Evolutionary conservation across 805 yeast genomes (phyloP), one percentile per base, ranked within the genome.

Genomic region (Candida palmyrensis): DNA sequence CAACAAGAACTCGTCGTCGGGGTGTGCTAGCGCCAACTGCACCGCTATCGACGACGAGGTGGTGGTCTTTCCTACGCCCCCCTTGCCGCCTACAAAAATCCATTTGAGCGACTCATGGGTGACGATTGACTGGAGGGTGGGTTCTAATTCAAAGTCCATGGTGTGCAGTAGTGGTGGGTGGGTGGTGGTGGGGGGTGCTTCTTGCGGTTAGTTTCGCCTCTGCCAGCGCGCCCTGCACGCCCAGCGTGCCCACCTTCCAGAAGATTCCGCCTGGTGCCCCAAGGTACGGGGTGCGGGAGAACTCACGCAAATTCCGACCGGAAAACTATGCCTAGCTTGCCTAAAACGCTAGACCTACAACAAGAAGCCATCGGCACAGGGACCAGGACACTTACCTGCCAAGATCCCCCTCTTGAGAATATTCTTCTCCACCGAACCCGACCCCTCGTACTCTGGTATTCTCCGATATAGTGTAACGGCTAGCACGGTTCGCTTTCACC

Each of bases 71-170:
- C 99, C 99, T 18, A 92, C 99, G 62, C 99, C 99, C 59, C 99
- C 99, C 68, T 92, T 92, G 47, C 99, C 99, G 45, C 99, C 99
- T 27, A 90, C 97, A 52, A 92, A 92, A 42, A 92, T 82, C 99
- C 99, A 92, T 53, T 84, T 85, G 53, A 92, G 74, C 25, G 77
- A 62, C 18, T 82, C 85, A 40, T 74, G 79, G 18, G 62, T 44
- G 33, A 83, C 66, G 34, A 84, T 63, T 12, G 84, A 79, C 46
- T 77, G 75, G 43, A 84, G 69, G 26, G 82, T 79, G 42, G 90
- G 87, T 44, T 82, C 90, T 23, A 78, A 73, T 41, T 72, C 74
- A 38, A 78, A 70, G 42, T 79, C 85, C 75, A 64, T 65, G n/a
- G n/a, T n/a, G n/a, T n/a, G n/a, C n/a, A n/a, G n/a, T n/a, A n/a